phyloP scores from a whole-genome alignment of 139 green algal species.

The Chlamydomonas eustigma region DNA sequence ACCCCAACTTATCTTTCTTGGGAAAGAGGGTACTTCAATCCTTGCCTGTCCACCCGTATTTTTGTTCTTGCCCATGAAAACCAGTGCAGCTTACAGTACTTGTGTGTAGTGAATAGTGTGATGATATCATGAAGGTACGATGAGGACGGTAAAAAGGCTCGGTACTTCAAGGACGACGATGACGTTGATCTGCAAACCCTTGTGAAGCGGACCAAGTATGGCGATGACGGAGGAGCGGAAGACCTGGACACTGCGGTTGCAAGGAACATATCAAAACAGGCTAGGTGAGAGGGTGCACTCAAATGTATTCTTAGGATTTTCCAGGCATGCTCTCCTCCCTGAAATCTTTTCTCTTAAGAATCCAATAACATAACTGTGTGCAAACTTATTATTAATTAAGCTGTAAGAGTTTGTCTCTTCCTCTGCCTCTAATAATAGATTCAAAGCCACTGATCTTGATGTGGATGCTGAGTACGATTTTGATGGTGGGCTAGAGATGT shows the following conservation, averaged over 20 bases:
- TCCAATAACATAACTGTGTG: too few relatives aligned
- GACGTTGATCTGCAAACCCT: constrained; percentile 61
- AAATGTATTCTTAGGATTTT: neutral
- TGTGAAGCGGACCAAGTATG: constrained; percentile 66
- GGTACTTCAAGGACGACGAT: constrained; percentile 90
- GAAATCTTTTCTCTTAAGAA: too few relatives aligned
- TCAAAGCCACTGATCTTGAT: constrained; percentile 58
- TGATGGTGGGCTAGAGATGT: constrained; percentile 79
- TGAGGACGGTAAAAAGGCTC: constrained; percentile 12
- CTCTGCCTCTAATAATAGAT: constrained; percentile 18
- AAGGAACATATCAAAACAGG: constrained; percentile 58
- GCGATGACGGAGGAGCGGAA: constrained; percentile 44
- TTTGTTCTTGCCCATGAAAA: too few relatives aligned
- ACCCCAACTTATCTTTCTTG: too few relatives aligned
- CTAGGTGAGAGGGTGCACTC: constrained; percentile 8
- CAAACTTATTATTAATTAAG: too few relatives aligned
- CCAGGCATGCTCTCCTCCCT: too few relatives aligned
- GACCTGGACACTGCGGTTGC: constrained; percentile 66
- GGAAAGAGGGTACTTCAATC: too few relatives aligned
- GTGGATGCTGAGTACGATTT: constrained; percentile 94
- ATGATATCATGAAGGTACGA: constrained; percentile 24
- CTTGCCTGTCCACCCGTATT: too few relatives aligned
- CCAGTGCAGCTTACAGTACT: too few relatives aligned
- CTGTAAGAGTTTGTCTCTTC: constrained; percentile 2
- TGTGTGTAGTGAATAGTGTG: too few relatives aligned